These are phyloP conservation scores for Epichloe gansuensis DNA, from an alignment of 2,329 filamentous ascomycete species.

Conservation along the genomic window DNA sequence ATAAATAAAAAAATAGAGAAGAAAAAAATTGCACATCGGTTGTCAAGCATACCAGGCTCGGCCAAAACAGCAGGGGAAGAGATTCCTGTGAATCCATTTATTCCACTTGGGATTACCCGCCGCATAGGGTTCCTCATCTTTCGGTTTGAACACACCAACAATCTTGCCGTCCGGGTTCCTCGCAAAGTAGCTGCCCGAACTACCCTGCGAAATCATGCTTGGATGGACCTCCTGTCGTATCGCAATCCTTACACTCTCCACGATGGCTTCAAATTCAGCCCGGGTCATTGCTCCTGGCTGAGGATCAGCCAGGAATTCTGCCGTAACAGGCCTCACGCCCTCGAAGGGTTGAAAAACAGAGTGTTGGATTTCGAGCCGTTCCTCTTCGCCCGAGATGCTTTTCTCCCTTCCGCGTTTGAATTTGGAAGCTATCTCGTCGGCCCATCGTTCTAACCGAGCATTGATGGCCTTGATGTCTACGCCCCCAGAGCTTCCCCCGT, in stretches of 20 bases:
- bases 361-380: constrained; percentile 89
- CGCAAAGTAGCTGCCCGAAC: constrained; percentile 96
- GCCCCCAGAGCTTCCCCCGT: constrained; percentile 60
- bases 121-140: constrained; percentile 96
- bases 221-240: constrained; percentile 89
- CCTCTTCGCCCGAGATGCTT: constrained; percentile 61
- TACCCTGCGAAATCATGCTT: constrained; percentile 92
- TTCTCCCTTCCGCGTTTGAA: constrained; percentile 80
- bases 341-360: constrained; percentile 93
- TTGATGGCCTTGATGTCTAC: constrained; percentile 99
- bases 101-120: constrained; percentile 98
- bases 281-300: constrained; percentile 60
- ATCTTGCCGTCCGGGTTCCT: constrained; percentile 85
- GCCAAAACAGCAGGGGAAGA: constrained; percentile 96
- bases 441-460: constrained; percentile 87
- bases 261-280: constrained; percentile 72
- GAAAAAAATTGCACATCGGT: neutral
- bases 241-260: constrained; percentile 80
- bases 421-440: constrained; percentile 92
- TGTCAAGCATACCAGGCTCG: constrained; percentile 55
- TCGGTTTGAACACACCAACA: constrained; percentile 96
- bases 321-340: constrained; percentile 67
- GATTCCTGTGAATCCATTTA: constrained; percentile 96
- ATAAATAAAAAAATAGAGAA: neutral
- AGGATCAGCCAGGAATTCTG: constrained; percentile 56